Percentiles rank a stretch among this genome's conserved stretches.
Conservation (phyloP, 495 filamentous ascomycete genomes). For the Aspergillus conjunctus region DNA sequence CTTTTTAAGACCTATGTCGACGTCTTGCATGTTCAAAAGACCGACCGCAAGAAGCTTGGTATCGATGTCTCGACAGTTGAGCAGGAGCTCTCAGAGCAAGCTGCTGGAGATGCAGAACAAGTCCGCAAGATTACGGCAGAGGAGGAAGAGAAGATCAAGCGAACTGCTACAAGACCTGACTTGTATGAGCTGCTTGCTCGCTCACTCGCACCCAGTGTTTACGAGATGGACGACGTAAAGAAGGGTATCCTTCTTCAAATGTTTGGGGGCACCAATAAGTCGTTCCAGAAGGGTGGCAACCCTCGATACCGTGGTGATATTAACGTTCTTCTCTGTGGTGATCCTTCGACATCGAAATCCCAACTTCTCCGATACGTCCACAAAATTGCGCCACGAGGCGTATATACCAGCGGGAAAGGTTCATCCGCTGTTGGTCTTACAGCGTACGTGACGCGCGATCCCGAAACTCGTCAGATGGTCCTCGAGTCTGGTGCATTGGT, state of each 20-base stretch:
- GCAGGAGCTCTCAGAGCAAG: slow-evolving; percentile 76
- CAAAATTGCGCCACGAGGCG: slow-evolving; percentile 94
- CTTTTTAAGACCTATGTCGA: slow-evolving; percentile 99
- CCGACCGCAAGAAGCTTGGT: slow-evolving; percentile 90
- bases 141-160: slow-evolving; percentile 86
- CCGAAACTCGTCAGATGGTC: slow-evolving; percentile 90
- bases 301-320: slow-evolving; percentile 97
- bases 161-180: slow-evolving; percentile 77
- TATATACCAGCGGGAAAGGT: slow-evolving; percentile 96
- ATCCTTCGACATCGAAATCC: slow-evolving; percentile 95
- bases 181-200: slow-evolving; percentile 92
- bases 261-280: slow-evolving; percentile 98
- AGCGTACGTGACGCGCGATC: slow-evolving; percentile 93
- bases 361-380: slow-evolving; percentile 93
- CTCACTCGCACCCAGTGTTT: slow-evolving; percentile 91
- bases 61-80: slow-evolving; percentile 89
- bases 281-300: slow-evolving; percentile 93
- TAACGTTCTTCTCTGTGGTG: slow-evolving; percentile 94
- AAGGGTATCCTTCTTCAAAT: slow-evolving; percentile 96
- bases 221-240: slow-evolving; percentile 98
- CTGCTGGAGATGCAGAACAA: slow-evolving; percentile 75
- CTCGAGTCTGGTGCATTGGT: slow-evolving; percentile 96
- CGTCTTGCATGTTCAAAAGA: slow-evolving; percentile 92
- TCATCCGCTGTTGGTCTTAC: slow-evolving; percentile 98
- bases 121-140: slow-evolving; percentile 83